Evolutionary conservation across 2,329 filamentous ascomycete species (phyloP).

Genomic region (Sclerotinia minor): DNA sequence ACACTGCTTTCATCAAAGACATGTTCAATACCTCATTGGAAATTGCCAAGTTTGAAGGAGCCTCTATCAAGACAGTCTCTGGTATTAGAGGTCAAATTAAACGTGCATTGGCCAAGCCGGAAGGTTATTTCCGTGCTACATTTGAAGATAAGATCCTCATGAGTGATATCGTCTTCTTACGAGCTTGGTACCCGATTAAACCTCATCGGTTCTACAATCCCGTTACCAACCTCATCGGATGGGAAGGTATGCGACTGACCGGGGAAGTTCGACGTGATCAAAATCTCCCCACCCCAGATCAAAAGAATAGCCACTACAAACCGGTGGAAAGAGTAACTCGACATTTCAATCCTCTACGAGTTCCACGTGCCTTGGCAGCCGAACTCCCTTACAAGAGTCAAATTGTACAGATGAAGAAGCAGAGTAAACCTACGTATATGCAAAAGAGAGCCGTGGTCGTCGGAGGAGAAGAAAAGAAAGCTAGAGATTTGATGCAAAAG

Average conservation of each 20-base stretch:
- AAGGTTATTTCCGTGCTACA: slow-evolving; percentile 93
- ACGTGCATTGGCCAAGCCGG: slow-evolving; percentile 85
- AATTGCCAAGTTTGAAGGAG: slow-evolving; percentile 97
- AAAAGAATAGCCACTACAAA: slow-evolving; percentile 84
- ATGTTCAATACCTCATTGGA: slow-evolving; percentile 95
- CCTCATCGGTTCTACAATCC: slow-evolving; percentile 97
- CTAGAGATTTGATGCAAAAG: slow-evolving; percentile 87
- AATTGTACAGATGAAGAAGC: slow-evolving; percentile 76
- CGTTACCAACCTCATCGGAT: slow-evolving; percentile 86
- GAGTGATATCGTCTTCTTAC: slow-evolving; percentile 92
- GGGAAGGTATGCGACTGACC: slow-evolving; percentile 91
- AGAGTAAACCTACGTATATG: slow-evolving; percentile 81
- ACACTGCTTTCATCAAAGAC: slow-evolving; percentile 97
- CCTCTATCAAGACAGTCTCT: slow-evolving; percentile 91
- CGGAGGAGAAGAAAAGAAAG: slow-evolving; percentile 83
- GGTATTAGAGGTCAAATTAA: slow-evolving; percentile 97
- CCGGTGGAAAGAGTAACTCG: slow-evolving; percentile 63
- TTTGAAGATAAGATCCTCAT: slow-evolving; percentile 99
- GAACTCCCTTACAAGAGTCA: slow-evolving; percentile 91
- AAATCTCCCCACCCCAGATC: slow-evolving; percentile 72
- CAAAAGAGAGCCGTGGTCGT: slow-evolving; percentile 93
- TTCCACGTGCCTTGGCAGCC: slow-evolving; percentile 78
- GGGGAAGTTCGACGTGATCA: slow-evolving; percentile 83
- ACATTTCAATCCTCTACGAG: slow-evolving; percentile 72
- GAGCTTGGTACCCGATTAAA: slow-evolving; percentile 95